Base-by-base conservation (phyloP, 192 early-diverging fungal genomes). In the Ambispora gerdemannii region DNA sequence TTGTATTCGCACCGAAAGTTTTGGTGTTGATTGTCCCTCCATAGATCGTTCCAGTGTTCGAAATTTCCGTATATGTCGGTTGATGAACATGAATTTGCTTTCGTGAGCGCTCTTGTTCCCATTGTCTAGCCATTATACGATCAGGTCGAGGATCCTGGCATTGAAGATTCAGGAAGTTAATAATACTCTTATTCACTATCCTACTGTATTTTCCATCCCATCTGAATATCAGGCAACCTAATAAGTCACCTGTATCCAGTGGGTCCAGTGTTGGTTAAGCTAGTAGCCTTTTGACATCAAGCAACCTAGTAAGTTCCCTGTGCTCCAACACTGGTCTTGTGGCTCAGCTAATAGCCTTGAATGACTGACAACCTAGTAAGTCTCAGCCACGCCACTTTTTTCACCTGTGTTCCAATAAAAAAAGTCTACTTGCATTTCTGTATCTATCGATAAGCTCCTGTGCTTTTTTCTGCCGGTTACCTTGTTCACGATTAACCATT, bases 341-440 rank as follows among this genome's bases (percentile, higher is more conserved):
- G n/a, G 61, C 30, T 63, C 22, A 28, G 36, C 30, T 28, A 63
- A 28, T 7, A 63, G 30, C 31, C 61, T 63, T 63, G 61, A 63
- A 63, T 63, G 61, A 30, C 31, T 28, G 31, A 36, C 22, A 63
- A 63, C 11, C 61, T 20, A 63, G n/a, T 20, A n/a, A 63, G 61
- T 30, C 66, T 38, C 50, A 25, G 20, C 38, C 66, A 67, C 50
- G 66, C 66, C 66, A 67, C 47, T 63, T 32, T 33, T 63, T 67
- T 67, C 66, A 63, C 32, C 15, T 43, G 15, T 43, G 15, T 43
- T 43, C 15, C 38, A 10, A 31, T n/a, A 63, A 63, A 63, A 63
- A 63, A 63, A 20, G 31, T 63, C n/a, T 19, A 63, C 61, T 63
- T 63, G 61, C 61, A n/a, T 63, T 58, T 19, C 24, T 63, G 31